Conservation (phyloP, 2,329 filamentous ascomycete species). For the Epichloe aotearoae region DNA sequence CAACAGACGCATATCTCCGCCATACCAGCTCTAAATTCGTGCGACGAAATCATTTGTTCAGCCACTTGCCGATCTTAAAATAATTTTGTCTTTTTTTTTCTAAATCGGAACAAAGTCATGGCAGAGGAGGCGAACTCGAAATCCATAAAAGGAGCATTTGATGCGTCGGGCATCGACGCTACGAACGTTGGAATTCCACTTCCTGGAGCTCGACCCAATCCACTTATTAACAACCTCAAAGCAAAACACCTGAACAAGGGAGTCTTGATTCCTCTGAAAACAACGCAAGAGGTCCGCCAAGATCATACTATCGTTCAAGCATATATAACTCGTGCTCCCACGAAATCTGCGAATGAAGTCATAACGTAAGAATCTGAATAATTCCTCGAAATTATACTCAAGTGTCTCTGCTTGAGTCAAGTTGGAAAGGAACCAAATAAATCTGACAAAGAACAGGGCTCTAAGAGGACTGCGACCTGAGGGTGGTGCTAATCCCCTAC, state of each 20-base stretch:
- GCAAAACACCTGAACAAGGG: conserved; percentile 26
- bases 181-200: neutral
- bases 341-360: conserved; percentile 57
- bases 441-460: conserved; percentile 27
- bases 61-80: neutral
- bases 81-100: too few relatives aligned
- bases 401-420: neutral
- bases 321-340: conserved; percentile 59
- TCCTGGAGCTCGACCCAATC: conserved; percentile 18
- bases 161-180: neutral
- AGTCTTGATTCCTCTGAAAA: conserved; percentile 50
- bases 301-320: conserved; percentile 46
- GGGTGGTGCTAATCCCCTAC: conserved; percentile 49
- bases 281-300: conserved; percentile 47
- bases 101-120: conserved; percentile 1
- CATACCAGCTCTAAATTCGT: neutral
- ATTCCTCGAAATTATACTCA: too few relatives aligned
- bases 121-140: neutral
- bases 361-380: conserved; percentile 44
- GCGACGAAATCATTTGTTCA: neutral
- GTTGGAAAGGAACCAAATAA: neutral
- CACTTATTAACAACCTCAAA: conserved; percentile 24
- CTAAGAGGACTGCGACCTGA: conserved; percentile 43
- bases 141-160: neutral
- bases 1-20: neutral